Conservation (phyloP, 768 basidiomycete genomes). For the Trametes cingulata region DNA sequence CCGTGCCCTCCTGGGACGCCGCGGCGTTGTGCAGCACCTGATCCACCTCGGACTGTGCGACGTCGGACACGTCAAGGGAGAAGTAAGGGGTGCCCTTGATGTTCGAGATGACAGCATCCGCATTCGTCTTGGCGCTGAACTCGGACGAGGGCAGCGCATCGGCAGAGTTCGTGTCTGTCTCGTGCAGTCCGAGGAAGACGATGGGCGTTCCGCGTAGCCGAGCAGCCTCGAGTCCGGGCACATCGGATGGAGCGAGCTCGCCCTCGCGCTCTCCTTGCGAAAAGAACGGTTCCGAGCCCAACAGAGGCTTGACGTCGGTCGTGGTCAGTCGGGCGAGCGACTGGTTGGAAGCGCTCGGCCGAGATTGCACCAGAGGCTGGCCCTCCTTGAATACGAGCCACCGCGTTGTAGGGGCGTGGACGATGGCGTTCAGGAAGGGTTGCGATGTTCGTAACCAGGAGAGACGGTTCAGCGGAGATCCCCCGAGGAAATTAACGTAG, state of each 20-base stretch:
- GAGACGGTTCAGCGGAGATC: constrained; percentile 78
- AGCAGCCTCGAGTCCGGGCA: constrained; percentile 49
- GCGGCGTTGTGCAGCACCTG: constrained; percentile 42
- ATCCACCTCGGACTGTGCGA: constrained; percentile 46
- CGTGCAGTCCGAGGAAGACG: constrained; percentile 82
- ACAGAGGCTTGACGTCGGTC: constrained; percentile 57
- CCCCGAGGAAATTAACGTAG: constrained; percentile 50
- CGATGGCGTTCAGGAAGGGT: constrained; percentile 72
- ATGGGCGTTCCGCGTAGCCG: constrained; percentile 60
- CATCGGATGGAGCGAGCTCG: constrained; percentile 28
- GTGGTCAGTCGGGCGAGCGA: constrained; percentile 59
- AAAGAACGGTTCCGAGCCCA: constrained; percentile 71
- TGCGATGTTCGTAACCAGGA: constrained; percentile 80
- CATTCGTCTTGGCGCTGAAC: constrained; percentile 42
- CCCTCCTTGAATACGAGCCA: constrained; percentile 82
- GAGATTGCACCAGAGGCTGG: constrained; percentile 54
- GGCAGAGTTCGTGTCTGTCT: constrained; percentile 44
- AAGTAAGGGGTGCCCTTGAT: constrained; percentile 86
- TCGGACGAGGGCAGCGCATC: constrained; percentile 66
- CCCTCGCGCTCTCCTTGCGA: constrained; percentile 60
- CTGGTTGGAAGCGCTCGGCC: constrained; percentile 31
- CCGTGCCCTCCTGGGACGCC: constrained; percentile 38
- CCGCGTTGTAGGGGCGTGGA: constrained; percentile 55
- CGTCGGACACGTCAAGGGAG: constrained; percentile 68
- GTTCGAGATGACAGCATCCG: constrained; percentile 50